phyloP scores from a whole-genome alignment of 805 yeast species.

The Kurtzmaniella cleridarum region DNA sequence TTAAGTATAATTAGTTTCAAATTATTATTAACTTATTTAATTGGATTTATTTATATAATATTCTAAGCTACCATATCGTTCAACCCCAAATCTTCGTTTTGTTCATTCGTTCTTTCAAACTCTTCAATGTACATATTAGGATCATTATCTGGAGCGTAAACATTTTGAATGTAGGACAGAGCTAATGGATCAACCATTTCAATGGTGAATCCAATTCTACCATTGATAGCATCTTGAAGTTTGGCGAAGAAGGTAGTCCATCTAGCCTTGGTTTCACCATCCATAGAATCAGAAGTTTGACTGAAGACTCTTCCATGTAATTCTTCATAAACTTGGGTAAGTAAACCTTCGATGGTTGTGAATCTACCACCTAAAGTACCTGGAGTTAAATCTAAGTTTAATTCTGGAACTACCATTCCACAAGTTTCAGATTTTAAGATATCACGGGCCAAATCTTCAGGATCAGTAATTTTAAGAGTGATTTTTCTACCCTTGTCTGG shows the following conservation, averaged over 20 bases:
- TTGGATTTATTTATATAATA: neutral
- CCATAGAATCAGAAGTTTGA: conserved; percentile 90
- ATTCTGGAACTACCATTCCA: conserved; percentile 78
- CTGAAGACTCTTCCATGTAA: conserved; percentile 78
- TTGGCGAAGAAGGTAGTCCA: conserved; percentile 78
- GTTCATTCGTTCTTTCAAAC: conserved; percentile 80
- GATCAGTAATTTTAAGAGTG: conserved; percentile 71
- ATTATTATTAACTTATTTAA: neutral
- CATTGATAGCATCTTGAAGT: conserved; percentile 74
- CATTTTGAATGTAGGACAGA: conserved; percentile 91
- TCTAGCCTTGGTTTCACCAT: conserved; percentile 62
- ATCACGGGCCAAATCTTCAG: conserved; percentile 92
- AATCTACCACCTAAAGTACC: conserved; percentile 98
- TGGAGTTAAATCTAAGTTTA: conserved; percentile 83
- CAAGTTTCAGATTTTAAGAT: conserved; percentile 93
- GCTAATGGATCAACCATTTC: conserved; percentile 93
- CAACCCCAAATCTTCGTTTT: conserved; percentile 89
- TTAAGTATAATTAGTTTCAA: conserved; percentile 1
- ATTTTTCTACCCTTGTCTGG: conserved; percentile 80
- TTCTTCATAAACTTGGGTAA: conserved; percentile 86
- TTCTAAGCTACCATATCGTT: conserved; percentile 41
- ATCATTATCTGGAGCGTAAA: conserved; percentile 97
- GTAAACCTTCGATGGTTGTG: conserved; percentile 92
- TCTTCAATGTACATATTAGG: conserved; percentile 94
- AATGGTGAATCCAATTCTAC: conserved; percentile 77